Percentiles rank a stretch among this genome's conserved stretches.
These are phyloP conservation scores for Solanum chacoense DNA, from an alignment of 305 asterid genomes.

Conservation along the genomic window DNA sequence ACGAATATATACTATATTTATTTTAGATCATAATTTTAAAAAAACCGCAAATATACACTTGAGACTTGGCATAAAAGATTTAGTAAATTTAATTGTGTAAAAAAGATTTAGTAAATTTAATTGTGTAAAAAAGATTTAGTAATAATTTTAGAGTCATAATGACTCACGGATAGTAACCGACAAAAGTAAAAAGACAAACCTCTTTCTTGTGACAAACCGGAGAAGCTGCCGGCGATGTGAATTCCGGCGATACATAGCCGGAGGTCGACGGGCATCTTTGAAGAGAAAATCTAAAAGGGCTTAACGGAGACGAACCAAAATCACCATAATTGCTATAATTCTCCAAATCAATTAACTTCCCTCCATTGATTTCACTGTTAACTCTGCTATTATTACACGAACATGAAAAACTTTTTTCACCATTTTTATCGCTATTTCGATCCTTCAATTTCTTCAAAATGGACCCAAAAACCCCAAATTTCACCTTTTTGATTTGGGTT, in stretches of 20 bases:
- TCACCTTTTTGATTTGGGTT: conserved; percentile 17
- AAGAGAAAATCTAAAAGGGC: conserved; percentile 65
- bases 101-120: background rate
- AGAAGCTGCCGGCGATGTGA: conserved; percentile 54
- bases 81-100: background rate
- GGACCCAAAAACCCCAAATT: conserved; percentile 51
- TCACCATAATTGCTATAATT: conserved; percentile 23
- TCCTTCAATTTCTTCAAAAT: conserved; percentile 49
- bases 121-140: background rate
- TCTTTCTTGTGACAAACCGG: conserved; percentile 37
- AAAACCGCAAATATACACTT: too few species aligned
- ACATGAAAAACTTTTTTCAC: background rate
- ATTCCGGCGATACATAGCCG: conserved; percentile 41
- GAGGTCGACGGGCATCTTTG: conserved; percentile 28
- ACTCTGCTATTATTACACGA: conserved; percentile 25
- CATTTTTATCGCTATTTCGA: conserved; percentile 12
- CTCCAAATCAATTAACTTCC: conserved; percentile 37
- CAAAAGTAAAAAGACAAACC: conserved; percentile 26
- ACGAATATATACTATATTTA: background rate
- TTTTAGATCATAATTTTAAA: background rate
- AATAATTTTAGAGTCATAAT: background rate
- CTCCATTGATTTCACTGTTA: conserved; percentile 49
- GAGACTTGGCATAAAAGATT: background rate
- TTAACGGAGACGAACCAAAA: conserved; percentile 18
- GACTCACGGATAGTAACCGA: background rate